phyloP scores from a whole-genome alignment of 768 basidiomycete genomes.

The Leccinum longicurvipes region DNA sequence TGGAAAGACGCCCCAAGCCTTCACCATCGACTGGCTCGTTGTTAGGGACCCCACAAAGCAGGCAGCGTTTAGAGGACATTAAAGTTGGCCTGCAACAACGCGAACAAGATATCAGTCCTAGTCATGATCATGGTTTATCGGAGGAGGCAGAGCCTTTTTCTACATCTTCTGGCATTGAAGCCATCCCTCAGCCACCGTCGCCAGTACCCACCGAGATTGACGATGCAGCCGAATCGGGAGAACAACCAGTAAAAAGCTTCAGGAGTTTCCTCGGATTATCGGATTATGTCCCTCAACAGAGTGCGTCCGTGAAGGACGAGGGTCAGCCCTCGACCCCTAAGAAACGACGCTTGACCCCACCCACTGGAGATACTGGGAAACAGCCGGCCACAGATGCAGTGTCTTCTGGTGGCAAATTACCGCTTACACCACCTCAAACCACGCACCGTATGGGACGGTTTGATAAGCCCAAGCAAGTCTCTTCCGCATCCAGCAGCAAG shows the following conservation, averaged over 20 bases:
- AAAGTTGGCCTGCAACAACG: constrained; percentile 17
- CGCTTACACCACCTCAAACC: constrained; percentile 29
- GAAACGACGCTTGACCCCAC: constrained; percentile 15
- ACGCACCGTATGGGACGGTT: constrained; percentile 6
- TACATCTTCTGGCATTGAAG: neutral
- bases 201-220: constrained; percentile 26
- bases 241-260: constrained; percentile 8
- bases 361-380: neutral
- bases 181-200: constrained; percentile 23
- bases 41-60: constrained; percentile 6
- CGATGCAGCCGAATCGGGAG: constrained; percentile 14
- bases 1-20: neutral
- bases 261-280: constrained; percentile 25
- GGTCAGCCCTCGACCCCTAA: constrained; percentile 25
- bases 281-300: constrained; percentile 10
- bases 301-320: constrained; percentile 3
- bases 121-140: constrained; percentile 3
- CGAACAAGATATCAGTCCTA: constrained; percentile 10
- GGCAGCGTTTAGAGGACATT: constrained; percentile 14
- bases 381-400: neutral
- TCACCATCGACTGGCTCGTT: neutral
- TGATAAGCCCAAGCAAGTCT: neutral
- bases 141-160: constrained; percentile 3
- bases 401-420: neutral
- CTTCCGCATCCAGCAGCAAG: constrained; percentile 13